A percentile compares a stretch with the other conserved stretches of the same genome.
Evolutionary conservation across 495 filamentous ascomycete species (phyloP).

Genomic region (Cercophora sp.): DNA sequence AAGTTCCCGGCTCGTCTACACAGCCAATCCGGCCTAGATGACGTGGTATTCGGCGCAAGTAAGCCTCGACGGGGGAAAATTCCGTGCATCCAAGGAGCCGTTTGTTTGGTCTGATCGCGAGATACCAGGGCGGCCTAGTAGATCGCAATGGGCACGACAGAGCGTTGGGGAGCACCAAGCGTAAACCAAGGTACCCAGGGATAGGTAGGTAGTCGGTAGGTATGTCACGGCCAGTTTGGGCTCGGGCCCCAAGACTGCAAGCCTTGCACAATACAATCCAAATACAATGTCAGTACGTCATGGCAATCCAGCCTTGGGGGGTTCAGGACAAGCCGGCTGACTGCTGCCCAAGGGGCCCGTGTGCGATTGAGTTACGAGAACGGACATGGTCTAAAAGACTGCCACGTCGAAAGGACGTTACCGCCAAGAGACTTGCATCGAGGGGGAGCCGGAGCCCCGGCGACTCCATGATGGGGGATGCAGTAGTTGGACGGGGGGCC

Average conservation of each 20-base stretch:
- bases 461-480: neutral
- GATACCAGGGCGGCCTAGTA: neutral
- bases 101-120: slow-evolving; percentile 6
- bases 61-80: neutral
- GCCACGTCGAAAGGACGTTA: too few species aligned
- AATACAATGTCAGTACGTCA: too few species aligned
- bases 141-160: slow-evolving; percentile 1
- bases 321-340: neutral
- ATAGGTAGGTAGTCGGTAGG: too few species aligned
- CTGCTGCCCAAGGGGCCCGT: slow-evolving; percentile 3
- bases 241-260: too few species aligned
- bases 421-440: too few species aligned
- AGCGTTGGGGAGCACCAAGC: neutral
- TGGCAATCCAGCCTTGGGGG: neutral
- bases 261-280: too few species aligned
- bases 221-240: too few species aligned
- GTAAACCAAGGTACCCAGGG: too few species aligned
- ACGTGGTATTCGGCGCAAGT: slow-evolving; percentile 1
- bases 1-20: too few species aligned
- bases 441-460: too few species aligned
- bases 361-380: slow-evolving; percentile 4
- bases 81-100: neutral
- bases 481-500: too few species aligned
- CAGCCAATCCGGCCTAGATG: neutral
- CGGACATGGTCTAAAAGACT: slow-evolving; percentile 6